Base-by-base conservation (phyloP, 2,329 filamentous ascomycete genomes). In the Penicillium sclerotigenum region DNA sequence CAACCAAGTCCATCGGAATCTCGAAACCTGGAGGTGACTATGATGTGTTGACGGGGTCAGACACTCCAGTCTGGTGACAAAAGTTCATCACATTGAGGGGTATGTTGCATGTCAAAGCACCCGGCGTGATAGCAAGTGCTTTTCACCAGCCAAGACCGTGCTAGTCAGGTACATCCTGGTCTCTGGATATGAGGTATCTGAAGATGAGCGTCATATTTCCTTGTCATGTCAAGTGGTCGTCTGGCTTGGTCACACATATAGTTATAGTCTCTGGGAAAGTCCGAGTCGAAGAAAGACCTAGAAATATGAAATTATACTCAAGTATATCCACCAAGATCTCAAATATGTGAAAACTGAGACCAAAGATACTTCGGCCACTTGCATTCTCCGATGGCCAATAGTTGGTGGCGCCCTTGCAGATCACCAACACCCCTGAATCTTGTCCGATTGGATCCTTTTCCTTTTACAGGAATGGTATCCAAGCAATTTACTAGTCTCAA, bases 321-420 rank as follows among this genome's bases (percentile, higher is more conserved):
- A 14, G 8, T 22, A 20, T 31, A 33, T 54, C 18, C 3, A 29
- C 42, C 22, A 22, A 20, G 8, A 22, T 40, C 16, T 8, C 33
- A 42, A 9, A 10, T 33, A 31, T 43, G 37, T 33, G 28, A 42
- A 8, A 43, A 14, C 8, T 9, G 24, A 20, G 34, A 37, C 24
- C 10, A 11, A 26, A 34, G 29, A 45, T 34, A n/a, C 16, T 33
- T 37, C 41, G 24, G 34, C 43, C 11, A 22, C 4, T 29, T 18
- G 40, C 58, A 59, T 59, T 56, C 56, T 51, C 48, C 52, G 56
- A 52, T 45, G 24, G n/a, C 49, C 58, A 59, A 60, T 58, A 28
- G 14, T 42, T 40, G 20, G 24, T 26, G 33, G 22, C 16, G 45
- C 33, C 48, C 57, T 52, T 59, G 59, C 50, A 57, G 57, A 61